A percentile compares a stretch with the other conserved stretches of the same genome.
phyloP scores from a whole-genome alignment of 2,329 filamentous ascomycete genomes.

The Sporothrix euskadiensis region DNA sequence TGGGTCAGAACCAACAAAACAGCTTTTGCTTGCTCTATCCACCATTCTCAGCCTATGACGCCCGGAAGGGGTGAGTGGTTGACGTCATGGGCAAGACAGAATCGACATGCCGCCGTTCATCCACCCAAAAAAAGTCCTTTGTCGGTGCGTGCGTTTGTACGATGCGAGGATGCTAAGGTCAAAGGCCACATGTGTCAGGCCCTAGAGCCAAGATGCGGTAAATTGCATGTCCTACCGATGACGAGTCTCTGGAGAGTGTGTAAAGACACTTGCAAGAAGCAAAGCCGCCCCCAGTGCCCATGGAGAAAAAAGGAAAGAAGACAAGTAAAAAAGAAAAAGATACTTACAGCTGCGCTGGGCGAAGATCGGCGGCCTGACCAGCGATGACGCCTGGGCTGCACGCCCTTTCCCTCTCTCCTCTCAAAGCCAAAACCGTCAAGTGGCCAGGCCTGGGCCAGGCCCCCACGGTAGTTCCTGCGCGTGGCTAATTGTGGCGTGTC shows the following conservation, averaged over 20 bases:
- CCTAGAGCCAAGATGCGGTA: not conserved
- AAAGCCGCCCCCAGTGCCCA: not conserved
- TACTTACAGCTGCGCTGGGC: not conserved
- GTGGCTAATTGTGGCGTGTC: not conserved
- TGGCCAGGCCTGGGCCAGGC: not conserved
- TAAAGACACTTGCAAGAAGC: not conserved
- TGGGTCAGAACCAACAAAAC: not conserved
- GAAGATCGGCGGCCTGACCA: not conserved
- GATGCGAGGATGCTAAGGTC: not conserved
- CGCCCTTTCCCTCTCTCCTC: too few species aligned
- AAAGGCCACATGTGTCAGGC: not conserved
- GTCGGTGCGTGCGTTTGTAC: not conserved
- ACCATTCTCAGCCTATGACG: not conserved
- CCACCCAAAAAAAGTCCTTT: not conserved
- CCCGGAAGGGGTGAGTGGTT: not conserved
- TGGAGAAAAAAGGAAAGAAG: not conserved
- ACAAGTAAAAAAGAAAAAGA: not conserved
- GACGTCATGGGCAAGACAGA: constrained; percentile 8
- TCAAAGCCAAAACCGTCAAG: not conserved
- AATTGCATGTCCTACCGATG: not conserved
- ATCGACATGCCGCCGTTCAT: not conserved
- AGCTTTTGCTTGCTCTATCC: not conserved
- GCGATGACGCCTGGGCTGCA: not conserved
- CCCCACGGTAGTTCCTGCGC: not conserved
- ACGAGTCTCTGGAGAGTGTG: not conserved